These are phyloP conservation scores for Diplodia seriata DNA, from an alignment of 2,329 filamentous ascomycete species.

Conservation along the genomic window DNA sequence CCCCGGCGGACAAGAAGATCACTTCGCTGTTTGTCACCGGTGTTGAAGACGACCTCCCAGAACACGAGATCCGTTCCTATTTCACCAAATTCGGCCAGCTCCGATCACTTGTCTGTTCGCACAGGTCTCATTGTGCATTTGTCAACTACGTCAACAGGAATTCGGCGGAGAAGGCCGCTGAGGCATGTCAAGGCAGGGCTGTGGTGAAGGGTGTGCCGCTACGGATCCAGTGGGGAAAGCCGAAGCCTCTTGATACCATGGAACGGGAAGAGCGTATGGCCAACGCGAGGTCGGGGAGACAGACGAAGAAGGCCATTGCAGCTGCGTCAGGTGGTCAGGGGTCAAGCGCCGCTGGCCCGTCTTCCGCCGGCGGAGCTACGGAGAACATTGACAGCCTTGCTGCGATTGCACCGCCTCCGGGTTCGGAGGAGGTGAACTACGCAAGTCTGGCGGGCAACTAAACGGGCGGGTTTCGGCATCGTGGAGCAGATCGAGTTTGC, in stretches of 20 bases:
- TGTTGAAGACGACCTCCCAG: constrained; percentile 93
- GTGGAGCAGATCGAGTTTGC: neutral
- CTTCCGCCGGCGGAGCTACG: constrained; percentile 52
- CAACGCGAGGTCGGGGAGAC: constrained; percentile 78
- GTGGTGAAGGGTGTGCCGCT: constrained; percentile 91
- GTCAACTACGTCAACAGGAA: constrained; percentile 89
- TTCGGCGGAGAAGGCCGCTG: constrained; percentile 84
- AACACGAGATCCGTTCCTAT: constrained; percentile 87
- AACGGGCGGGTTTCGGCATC: constrained; percentile 37
- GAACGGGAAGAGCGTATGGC: constrained; percentile 82
- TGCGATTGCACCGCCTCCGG: constrained; percentile 77
- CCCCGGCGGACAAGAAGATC: constrained; percentile 82
- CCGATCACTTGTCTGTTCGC: constrained; percentile 91
- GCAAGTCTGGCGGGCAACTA: constrained; percentile 84
- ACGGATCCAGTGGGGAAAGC: constrained; percentile 89
- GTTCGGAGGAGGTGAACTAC: constrained; percentile 81
- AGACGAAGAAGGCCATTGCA: constrained; percentile 39
- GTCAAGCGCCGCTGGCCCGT: constrained; percentile 39
- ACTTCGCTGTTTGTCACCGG: constrained; percentile 95
- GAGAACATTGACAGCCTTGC: constrained; percentile 53
- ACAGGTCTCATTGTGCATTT: constrained; percentile 96
- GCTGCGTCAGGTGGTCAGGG: constrained; percentile 38
- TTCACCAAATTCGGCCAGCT: constrained; percentile 90
- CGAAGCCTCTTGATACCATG: constrained; percentile 90
- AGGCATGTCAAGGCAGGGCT: constrained; percentile 83